Evolutionary conservation across 768 basidiomycete genomes (phyloP).

Genomic region (Mycena galericulata): DNA sequence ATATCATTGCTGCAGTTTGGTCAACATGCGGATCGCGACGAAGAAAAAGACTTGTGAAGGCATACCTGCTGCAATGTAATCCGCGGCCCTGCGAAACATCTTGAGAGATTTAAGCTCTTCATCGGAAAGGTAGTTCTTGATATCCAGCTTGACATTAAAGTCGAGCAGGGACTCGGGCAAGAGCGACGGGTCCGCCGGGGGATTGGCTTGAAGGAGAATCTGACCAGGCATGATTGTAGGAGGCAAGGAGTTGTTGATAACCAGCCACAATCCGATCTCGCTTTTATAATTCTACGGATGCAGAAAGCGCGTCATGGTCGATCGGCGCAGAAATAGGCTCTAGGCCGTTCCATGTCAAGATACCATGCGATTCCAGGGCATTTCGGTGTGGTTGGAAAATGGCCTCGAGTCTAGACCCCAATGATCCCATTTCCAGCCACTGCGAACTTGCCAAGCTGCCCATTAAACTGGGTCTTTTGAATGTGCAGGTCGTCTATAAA

Average conservation of each 20-base stretch:
- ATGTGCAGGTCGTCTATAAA: too few species aligned
- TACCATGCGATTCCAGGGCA: too few species aligned
- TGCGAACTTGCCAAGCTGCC: too few species aligned
- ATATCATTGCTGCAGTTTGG: constrained; percentile 78
- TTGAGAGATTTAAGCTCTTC: constrained; percentile 65
- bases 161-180: constrained; percentile 70
- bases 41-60: constrained; percentile 13
- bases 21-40: constrained; percentile 4
- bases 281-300: background rate
- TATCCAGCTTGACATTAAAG: constrained; percentile 60
- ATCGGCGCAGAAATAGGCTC: too few species aligned
- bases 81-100: constrained; percentile 69
- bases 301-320: too few species aligned
- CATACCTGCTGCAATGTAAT: constrained; percentile 79
- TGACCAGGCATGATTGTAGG: constrained; percentile 67
- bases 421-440: too few species aligned
- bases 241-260: background rate
- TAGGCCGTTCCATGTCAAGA: too few species aligned
- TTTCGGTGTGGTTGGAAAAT: too few species aligned
- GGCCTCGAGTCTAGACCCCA: too few species aligned
- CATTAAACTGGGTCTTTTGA: too few species aligned
- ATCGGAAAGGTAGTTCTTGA: constrained; percentile 57
- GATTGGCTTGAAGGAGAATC: constrained; percentile 68
- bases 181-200: constrained; percentile 75
- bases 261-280: background rate